A percentile compares a stretch with the other conserved stretches of the same genome.
Evolutionary conservation across 257 asterid species (phyloP).

Genomic region (Petunia axillaris): DNA sequence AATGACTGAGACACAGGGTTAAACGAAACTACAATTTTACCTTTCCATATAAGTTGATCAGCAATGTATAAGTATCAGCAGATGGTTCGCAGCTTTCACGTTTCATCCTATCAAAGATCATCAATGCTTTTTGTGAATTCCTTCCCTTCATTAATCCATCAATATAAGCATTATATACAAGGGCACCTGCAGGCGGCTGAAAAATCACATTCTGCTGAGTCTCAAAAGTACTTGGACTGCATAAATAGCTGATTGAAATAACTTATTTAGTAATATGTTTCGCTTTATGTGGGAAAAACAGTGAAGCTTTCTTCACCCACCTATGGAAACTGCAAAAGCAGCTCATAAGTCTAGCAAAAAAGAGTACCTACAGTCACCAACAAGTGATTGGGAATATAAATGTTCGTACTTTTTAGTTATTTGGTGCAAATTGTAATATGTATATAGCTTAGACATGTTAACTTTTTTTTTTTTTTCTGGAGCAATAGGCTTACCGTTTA

Average conservation of each 20-base stretch:
- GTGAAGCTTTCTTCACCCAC: not conserved
- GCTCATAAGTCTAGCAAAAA: not conserved
- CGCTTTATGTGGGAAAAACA: not conserved
- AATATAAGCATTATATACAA: conserved; percentile 76
- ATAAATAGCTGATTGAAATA: not conserved
- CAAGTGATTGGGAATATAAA: not conserved
- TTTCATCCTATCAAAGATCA: conserved; percentile 73
- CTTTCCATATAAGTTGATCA: conserved; percentile 89
- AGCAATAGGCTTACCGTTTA: not conserved
- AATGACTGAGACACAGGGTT: not conserved
- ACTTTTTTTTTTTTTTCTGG: not conserved
- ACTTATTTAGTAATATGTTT: not conserved
- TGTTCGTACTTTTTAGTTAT: not conserved
- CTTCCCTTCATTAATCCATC: conserved; percentile 68
- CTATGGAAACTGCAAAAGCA: not conserved
- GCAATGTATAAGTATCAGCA: conserved; percentile 76
- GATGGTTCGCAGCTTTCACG: conserved; percentile 66
- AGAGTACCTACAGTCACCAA: not conserved
- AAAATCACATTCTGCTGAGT: conserved; percentile 28
- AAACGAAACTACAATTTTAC: conserved; percentile 30
- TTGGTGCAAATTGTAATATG: not conserved
- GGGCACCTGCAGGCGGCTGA: conserved; percentile 50
- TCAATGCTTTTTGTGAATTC: conserved; percentile 60
- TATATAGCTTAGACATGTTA: not conserved
- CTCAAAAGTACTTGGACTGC: conserved; percentile 3